Conservation (phyloP, 2,329 filamentous ascomycete species). For the Fonsecaea nubica region DNA sequence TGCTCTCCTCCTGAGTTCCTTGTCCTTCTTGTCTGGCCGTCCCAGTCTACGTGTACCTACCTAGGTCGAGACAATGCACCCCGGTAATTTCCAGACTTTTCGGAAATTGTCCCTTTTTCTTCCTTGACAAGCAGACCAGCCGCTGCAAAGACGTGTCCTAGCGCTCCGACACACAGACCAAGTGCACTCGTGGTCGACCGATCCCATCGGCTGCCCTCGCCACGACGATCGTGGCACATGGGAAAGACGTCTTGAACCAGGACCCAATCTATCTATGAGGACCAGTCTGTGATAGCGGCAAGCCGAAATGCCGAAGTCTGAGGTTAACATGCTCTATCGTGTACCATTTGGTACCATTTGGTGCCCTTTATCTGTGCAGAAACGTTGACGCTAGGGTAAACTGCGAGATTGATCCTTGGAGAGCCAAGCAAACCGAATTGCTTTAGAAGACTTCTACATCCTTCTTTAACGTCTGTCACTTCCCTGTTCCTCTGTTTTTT, state of each 20-base stretch:
- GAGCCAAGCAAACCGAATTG: slow-evolving; percentile 1
- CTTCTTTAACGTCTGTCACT: neutral
- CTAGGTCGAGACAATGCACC: neutral
- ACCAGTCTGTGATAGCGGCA: neutral
- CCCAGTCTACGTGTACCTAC: neutral
- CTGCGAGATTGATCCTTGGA: slow-evolving; percentile 13
- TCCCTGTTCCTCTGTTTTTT: slow-evolving; percentile 5
- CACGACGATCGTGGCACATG: neutral
- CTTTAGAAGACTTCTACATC: neutral
- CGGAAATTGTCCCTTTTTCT: slow-evolving; percentile 3
- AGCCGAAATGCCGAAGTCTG: slow-evolving; percentile 2
- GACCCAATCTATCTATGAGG: neutral
- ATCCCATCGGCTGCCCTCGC: neutral
- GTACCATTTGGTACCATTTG: too few species aligned
- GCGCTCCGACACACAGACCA: slow-evolving; percentile 2
- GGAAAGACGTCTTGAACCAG: neutral
- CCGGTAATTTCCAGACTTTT: neutral
- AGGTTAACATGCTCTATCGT: neutral
- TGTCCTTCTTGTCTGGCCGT: neutral
- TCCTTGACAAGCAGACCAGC: neutral
- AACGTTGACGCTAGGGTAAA: slow-evolving; percentile 6
- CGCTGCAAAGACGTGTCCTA: neutral
- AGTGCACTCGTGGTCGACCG: neutral
- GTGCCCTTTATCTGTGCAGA: neutral
- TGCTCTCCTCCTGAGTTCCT: neutral